Evolutionary conservation across 2,329 filamentous ascomycete genomes (phyloP).

Genomic region (Curvularia sp.): DNA sequence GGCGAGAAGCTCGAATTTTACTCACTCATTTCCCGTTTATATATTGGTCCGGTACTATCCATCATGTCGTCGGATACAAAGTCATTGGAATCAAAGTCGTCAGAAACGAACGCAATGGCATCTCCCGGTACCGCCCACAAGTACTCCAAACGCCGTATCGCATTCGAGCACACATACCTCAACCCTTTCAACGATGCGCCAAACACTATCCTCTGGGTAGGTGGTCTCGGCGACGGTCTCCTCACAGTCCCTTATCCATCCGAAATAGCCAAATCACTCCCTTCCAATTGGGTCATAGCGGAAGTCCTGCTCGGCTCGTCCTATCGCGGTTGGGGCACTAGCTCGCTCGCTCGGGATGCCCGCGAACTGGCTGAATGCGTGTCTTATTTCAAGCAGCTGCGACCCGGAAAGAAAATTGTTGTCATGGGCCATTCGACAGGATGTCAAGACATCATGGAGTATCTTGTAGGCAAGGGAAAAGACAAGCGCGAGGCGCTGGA

Average conservation of each 20-base stretch:
- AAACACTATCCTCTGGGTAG: constrained; percentile 73
- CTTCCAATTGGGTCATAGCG: constrained; percentile 61
- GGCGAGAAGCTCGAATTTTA: neutral
- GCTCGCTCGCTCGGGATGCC: constrained; percentile 61
- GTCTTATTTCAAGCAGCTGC: constrained; percentile 54
- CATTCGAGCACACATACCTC: constrained; percentile 55
- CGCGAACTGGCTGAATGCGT: constrained; percentile 62
- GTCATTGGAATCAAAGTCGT: too few relatives aligned
- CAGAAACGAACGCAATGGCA: constrained; percentile 31
- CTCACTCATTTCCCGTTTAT: neutral
- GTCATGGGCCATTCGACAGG: constrained; percentile 75
- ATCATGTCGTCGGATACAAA: neutral
- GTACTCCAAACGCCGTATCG: constrained; percentile 51
- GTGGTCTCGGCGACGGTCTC: constrained; percentile 73
- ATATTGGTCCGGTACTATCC: neutral
- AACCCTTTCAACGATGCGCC: constrained; percentile 28
- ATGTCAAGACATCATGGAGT: constrained; percentile 71
- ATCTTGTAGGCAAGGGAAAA: constrained; percentile 53
- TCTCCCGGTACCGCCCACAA: constrained; percentile 52
- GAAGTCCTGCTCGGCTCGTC: constrained; percentile 60
- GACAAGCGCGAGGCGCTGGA: constrained; percentile 64
- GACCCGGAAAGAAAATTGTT: constrained; percentile 62
- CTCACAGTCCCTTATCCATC: constrained; percentile 68
- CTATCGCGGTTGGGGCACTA: constrained; percentile 62
- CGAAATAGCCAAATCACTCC: constrained; percentile 57